These are phyloP conservation scores for Aspergillus fischeri DNA, from an alignment of 2,329 filamentous ascomycete species.

Conservation along the genomic window DNA sequence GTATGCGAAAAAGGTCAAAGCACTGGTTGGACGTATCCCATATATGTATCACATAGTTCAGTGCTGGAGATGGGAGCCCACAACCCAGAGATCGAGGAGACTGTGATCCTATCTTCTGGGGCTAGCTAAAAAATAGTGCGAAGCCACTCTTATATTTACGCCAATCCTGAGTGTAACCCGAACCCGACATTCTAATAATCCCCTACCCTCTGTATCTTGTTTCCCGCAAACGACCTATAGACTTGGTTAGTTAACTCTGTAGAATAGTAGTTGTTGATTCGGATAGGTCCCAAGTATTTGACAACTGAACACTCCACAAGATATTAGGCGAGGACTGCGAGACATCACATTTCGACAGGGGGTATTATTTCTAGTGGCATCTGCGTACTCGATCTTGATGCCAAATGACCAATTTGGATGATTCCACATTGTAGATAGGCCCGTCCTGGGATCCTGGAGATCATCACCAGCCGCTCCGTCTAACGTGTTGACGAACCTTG, in stretches of 20 bases:
- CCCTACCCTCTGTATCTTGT: not conserved
- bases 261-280: not conserved
- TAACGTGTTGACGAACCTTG: constrained; percentile 8
- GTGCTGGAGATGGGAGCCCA: not conserved
- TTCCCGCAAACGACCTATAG: not conserved
- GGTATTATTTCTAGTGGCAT: constrained; percentile 5
- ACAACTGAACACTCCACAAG: not conserved
- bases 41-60: constrained; percentile 15
- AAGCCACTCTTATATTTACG: not conserved
- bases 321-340: not conserved
- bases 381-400: constrained; percentile 6
- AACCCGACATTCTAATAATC: not conserved
- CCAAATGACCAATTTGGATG: not conserved
- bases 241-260: not conserved
- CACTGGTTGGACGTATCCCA: constrained; percentile 5
- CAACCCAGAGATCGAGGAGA: not conserved
- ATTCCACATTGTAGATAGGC: constrained; percentile 9
- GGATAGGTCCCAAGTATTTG: not conserved
- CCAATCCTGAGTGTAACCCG: not conserved
- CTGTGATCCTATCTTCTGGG: not conserved
- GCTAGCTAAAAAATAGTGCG: not conserved
- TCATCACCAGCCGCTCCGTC: constrained; percentile 10
- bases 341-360: constrained; percentile 15
- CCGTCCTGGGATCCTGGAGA: constrained; percentile 13
- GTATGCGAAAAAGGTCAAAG: not conserved